These are phyloP conservation scores for Ustilago nuda DNA, from an alignment of 1,284 basidiomycete genomes.

Conservation along the genomic window DNA sequence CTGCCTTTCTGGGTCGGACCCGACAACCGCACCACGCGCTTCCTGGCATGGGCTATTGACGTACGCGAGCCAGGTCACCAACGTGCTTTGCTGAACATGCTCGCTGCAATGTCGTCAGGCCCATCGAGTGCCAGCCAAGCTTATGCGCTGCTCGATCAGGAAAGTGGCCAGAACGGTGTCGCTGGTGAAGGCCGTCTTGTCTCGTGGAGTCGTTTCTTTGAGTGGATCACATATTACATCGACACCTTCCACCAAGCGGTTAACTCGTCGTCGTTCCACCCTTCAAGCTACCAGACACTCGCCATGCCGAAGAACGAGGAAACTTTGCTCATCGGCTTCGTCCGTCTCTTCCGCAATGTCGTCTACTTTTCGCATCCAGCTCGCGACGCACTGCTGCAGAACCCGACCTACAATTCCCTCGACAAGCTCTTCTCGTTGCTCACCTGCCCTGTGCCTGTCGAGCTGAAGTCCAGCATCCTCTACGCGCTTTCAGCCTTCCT, in stretches of 20 bases:
- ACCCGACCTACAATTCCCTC: constrained; percentile 79
- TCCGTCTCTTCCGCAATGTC: constrained; percentile 83
- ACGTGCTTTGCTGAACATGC: constrained; percentile 66
- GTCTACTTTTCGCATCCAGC: constrained; percentile 82
- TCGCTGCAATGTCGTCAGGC: constrained; percentile 63
- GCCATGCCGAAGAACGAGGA: constrained; percentile 80
- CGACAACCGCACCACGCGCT: constrained; percentile 71
- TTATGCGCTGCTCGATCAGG: constrained; percentile 61
- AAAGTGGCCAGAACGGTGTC: constrained; percentile 31
- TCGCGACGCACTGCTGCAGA: constrained; percentile 81
- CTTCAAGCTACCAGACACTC: constrained; percentile 43
- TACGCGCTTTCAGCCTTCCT: constrained; percentile 84
- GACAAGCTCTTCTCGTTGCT: constrained; percentile 75
- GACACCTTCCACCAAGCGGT: constrained; percentile 59
- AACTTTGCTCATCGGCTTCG: constrained; percentile 81
- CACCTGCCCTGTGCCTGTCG: constrained; percentile 75
- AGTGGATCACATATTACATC: constrained; percentile 67
- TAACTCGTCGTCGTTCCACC: constrained; percentile 35
- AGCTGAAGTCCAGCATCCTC: constrained; percentile 88
- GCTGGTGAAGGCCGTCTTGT: constrained; percentile 59
- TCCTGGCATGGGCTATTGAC: constrained; percentile 68
- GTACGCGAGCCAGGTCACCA: constrained; percentile 65
- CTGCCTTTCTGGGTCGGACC: constrained; percentile 63
- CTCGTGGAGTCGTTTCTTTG: constrained; percentile 66
- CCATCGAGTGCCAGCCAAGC: constrained; percentile 65